Evolutionary conservation across 768 basidiomycete species (phyloP).

Genomic region (Dentipellis fragilis): DNA sequence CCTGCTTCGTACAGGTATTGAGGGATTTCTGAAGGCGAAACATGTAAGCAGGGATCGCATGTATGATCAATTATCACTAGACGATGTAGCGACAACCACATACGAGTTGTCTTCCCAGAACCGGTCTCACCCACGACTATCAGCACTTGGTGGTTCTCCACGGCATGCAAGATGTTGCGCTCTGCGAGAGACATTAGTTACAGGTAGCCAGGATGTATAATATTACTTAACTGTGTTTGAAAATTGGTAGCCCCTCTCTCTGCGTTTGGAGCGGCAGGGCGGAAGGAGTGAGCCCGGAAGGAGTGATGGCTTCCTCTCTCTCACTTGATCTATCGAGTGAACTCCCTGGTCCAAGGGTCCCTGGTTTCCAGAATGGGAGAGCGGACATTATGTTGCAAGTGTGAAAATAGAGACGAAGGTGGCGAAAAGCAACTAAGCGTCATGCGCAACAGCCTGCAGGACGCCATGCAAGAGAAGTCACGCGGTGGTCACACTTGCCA

Average conservation of each 20-base stretch:
- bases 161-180: conserved; percentile 67
- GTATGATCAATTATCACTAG: background rate
- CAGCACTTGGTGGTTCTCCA: conserved; percentile 76
- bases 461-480: no score
- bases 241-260: conserved; percentile 79
- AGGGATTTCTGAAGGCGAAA: conserved; percentile 61
- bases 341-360: conserved; percentile 76
- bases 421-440: no score
- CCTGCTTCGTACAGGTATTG: conserved; percentile 91
- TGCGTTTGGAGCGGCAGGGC: conserved; percentile 62
- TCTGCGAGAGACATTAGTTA: conserved; percentile 29
- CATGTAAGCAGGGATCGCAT: conserved; percentile 10
- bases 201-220: conserved; percentile 5
- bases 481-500: no score
- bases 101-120: conserved; percentile 96
- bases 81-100: conserved; percentile 20
- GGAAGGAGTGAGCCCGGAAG: conserved; percentile 47
- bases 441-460: no score
- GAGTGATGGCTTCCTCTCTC: conserved; percentile 60
- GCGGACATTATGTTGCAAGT: no score
- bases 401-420: no score
- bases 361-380: conserved; percentile 76
- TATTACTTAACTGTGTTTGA: conserved; percentile 61
- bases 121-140: conserved; percentile 95
- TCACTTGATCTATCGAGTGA: conserved; percentile 77